Conservation (phyloP, 73 alveolate species). For the Stentor coeruleus region DNA sequence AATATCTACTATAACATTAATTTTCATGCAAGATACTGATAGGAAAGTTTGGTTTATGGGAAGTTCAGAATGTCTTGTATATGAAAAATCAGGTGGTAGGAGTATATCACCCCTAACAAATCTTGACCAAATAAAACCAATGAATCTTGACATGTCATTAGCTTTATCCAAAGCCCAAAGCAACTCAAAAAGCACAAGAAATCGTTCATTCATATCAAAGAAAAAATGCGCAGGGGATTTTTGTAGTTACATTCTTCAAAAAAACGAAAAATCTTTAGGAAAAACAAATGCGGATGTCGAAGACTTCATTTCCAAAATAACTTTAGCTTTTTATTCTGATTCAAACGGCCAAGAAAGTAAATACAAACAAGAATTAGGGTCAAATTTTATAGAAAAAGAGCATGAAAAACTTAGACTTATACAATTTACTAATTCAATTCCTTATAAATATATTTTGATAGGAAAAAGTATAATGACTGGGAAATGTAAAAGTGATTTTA, state of each 20-base stretch:
- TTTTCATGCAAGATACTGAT: not conserved
- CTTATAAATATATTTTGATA: slow-evolving; percentile 15
- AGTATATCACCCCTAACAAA: not conserved
- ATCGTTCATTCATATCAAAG: not conserved
- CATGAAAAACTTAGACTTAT: not conserved
- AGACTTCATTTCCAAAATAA: slow-evolving; percentile 8
- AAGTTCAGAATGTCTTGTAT: not conserved
- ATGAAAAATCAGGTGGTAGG: not conserved
- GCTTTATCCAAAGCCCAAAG: not conserved
- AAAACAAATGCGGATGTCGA: not conserved
- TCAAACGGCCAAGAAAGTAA: not conserved
- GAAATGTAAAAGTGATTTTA: not conserved
- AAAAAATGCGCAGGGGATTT: slow-evolving; percentile 6
- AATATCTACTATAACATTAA: not conserved
- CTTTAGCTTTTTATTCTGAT: not conserved
- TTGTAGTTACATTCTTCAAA: not conserved
- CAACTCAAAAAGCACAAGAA: not conserved
- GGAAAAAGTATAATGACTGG: not conserved
- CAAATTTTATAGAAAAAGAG: not conserved
- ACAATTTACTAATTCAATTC: not conserved
- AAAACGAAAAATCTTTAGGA: not conserved
- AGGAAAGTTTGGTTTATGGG: slow-evolving; percentile 26
- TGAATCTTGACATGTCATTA: not conserved
- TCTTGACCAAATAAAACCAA: slow-evolving; percentile 11
- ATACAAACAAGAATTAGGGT: slow-evolving; percentile 3